Percentiles rank a stretch among this genome's conserved stretches.
Conservation (phyloP, 108 stramenopile genomes). For the Aureococcus anophagefferens region DNA sequence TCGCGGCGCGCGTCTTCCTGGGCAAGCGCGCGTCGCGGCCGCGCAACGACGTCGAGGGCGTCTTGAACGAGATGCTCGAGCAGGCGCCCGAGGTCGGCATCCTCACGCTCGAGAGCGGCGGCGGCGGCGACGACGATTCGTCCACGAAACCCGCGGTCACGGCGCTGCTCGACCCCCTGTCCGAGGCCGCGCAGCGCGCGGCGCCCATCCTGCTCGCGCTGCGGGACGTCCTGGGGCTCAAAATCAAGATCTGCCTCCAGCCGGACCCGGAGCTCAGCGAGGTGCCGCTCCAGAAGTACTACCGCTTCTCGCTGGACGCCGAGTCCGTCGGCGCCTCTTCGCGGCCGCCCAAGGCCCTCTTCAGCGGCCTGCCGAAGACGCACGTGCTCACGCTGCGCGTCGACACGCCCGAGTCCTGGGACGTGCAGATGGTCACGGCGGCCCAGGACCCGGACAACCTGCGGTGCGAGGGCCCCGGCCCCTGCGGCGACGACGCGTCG, state of each 20-base stretch:
- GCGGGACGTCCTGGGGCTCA: conserved; percentile 63
- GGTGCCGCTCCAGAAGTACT: conserved; percentile 78
- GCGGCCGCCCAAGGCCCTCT: conserved; percentile 53
- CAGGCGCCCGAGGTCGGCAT: too few species aligned
- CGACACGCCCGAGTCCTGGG: conserved; percentile 92
- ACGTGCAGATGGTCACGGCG: conserved; percentile 72
- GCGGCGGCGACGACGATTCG: too few species aligned
- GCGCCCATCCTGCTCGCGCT: conserved; percentile 60
- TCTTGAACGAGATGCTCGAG: too few species aligned
- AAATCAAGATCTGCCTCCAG: conserved; percentile 51
- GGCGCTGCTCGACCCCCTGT: conserved; percentile 73
- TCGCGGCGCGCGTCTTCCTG: too few species aligned
- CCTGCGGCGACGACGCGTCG: conserved; percentile 46
- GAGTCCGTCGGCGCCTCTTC: conserved; percentile 25
- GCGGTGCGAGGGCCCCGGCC: too few species aligned
- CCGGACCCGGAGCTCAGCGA: conserved; percentile 52
- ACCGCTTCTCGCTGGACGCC: conserved; percentile 79
- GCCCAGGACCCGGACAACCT: conserved; percentile 92
- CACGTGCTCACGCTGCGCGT: conserved; percentile 84
- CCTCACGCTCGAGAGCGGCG: too few species aligned
- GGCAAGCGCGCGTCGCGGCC: too few species aligned
- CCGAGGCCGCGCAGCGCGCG: conserved; percentile 74
- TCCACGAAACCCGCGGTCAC: too few species aligned
- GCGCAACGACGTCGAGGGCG: too few species aligned
- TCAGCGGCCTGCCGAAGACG: conserved; percentile 67